Evolutionary conservation across 129 eudicot genomes (phyloP).

Genomic region (Flaveria brownii): DNA sequence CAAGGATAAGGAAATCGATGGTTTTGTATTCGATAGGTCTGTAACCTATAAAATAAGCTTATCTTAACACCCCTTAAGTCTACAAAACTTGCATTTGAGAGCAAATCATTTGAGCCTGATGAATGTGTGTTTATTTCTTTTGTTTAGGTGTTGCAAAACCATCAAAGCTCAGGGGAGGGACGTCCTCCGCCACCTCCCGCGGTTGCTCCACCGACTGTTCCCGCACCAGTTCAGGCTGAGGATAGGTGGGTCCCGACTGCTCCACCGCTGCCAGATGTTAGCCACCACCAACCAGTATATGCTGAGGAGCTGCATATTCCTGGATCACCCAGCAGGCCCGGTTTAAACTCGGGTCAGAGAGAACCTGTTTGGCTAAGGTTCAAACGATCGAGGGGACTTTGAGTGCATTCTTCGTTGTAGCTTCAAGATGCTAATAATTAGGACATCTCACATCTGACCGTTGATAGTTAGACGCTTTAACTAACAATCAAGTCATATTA

Average conservation of each 20-base stretch:
- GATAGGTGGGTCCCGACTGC: constrained; percentile 42
- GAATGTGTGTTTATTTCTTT: neutral
- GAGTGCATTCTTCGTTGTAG: constrained; percentile 17
- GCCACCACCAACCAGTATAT: constrained; percentile 24
- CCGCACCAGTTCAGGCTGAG: constrained; percentile 24
- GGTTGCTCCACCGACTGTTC: constrained; percentile 24
- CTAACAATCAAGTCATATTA: neutral
- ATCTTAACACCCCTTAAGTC: neutral
- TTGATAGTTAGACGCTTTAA: neutral
- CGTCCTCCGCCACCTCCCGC: constrained; percentile 37
- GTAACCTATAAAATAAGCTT: neutral
- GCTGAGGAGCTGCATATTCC: constrained; percentile 40
- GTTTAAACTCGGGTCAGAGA: constrained; percentile 31
- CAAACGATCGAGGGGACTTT: constrained; percentile 40
- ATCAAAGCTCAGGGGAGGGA: constrained; percentile 14
- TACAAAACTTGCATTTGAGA: neutral
- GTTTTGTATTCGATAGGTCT: neutral
- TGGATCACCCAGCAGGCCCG: constrained; percentile 10
- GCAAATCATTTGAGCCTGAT: neutral
- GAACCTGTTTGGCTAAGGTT: constrained; percentile 48
- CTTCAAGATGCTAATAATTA: constrained; percentile 10
- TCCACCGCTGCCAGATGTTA: constrained; percentile 38
- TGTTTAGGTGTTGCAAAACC: constrained; percentile 28
- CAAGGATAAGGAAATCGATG: neutral
- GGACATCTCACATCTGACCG: neutral